Evolutionary conservation across 352 stramenopile genomes (phyloP), one percentile per base, ranked within the genome.

Genomic region (Phytopythium litorale): DNA sequence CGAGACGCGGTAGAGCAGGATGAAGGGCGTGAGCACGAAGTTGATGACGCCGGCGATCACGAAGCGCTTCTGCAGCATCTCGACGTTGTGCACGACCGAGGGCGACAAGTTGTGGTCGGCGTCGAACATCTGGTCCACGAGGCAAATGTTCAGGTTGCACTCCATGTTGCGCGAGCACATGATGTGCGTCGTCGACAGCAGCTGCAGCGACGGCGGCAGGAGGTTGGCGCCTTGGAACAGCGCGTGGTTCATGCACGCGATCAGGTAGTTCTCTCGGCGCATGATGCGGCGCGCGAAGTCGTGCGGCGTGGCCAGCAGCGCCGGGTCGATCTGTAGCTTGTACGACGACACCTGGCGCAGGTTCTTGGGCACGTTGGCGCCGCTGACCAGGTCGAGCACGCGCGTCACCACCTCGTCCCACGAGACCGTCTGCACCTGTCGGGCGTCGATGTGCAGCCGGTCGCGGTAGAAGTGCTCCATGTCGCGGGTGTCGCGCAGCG

Each of bases 191-290:
- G 74, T 87, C 9, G 81, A 89, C 15, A 87, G 66, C 66, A 90
- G 88, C 58, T 96, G 73, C 63, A 96, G 58, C 48, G 62, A 73
- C 40, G 77, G 57, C 0, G 91, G 94, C 42, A 98, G 64, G 21
- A 92, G 49, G 51, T 84, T 76, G 28, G 75, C 81, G 19, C 97
- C 76, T 71, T 99, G 91, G 46, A 99, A 90, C 16, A 99, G 72
- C 30, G 88, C 75, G 56, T 96, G 81, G 76, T 99, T 99, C 78
- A 99, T 97, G 66, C 98, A 96, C 13, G 95, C 96, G 60, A 99
- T 97, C 19, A 99, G 70, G 72, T 98, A 99, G 75, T 99, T 99
- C 58, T 99, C 97, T 48, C 97, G 92, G 6, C 97, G 87, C 88
- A 99, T 97, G 72, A 99, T 99, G 51, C 98, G 91, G 60, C 93